Evolutionary conservation across 352 stramenopile species (phyloP).

Genomic region (Paralagenidium karlingii): DNA sequence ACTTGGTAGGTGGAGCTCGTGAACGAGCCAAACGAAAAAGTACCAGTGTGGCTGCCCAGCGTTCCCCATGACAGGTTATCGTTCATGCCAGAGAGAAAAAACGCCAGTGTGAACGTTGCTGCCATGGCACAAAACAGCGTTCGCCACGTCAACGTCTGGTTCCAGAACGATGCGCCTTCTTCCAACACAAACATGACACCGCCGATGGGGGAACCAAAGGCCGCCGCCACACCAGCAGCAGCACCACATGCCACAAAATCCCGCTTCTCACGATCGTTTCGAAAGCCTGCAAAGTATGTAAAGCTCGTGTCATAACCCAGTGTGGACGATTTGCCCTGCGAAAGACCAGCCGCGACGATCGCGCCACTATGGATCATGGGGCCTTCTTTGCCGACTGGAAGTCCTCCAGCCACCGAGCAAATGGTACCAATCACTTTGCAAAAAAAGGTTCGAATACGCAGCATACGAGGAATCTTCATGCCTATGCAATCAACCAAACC

Average conservation of each 20-base stretch:
- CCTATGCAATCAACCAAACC: constrained; percentile 12
- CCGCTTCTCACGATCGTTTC: constrained; percentile 81
- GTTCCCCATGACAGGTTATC: constrained; percentile 62
- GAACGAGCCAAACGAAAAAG: constrained; percentile 62
- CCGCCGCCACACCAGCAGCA: constrained; percentile 76
- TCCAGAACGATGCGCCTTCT: constrained; percentile 82
- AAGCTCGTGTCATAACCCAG: constrained; percentile 67
- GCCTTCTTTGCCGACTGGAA: constrained; percentile 87
- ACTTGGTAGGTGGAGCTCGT: constrained; percentile 69
- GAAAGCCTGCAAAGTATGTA: constrained; percentile 79
- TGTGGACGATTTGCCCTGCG: constrained; percentile 63
- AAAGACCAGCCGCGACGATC: constrained; percentile 63
- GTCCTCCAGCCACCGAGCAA: constrained; percentile 65
- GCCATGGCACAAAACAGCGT: constrained; percentile 82
- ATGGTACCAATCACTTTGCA: constrained; percentile 85
- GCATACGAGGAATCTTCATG: constrained; percentile 72
- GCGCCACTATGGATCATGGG: constrained; percentile 86
- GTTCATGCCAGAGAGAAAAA: constrained; percentile 69
- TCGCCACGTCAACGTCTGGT: constrained; percentile 68
- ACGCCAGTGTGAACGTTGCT: constrained; percentile 75
- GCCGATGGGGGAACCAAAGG: constrained; percentile 86
- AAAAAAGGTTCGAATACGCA: constrained; percentile 66
- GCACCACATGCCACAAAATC: constrained; percentile 84
- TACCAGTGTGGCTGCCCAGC: constrained; percentile 52
- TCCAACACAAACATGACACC: constrained; percentile 76